A percentile compares a stretch with the other conserved stretches of the same genome.
These are phyloP conservation scores for Lichenothelia convexa DNA, from an alignment of 495 filamentous ascomycete genomes.

Conservation along the genomic window DNA sequence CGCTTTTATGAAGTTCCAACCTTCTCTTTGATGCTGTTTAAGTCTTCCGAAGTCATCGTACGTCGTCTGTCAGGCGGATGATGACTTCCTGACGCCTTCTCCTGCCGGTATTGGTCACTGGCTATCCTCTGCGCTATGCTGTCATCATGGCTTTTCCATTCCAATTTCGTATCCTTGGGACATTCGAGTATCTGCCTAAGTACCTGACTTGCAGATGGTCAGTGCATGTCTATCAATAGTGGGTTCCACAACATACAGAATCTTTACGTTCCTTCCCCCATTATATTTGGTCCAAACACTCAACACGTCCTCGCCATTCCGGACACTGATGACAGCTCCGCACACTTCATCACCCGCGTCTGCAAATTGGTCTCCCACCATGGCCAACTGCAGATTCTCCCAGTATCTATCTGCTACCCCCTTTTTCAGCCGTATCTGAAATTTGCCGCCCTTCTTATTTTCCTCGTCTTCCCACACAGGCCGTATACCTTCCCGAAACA, in stretches of 20 bases:
- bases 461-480: constrained; percentile 98
- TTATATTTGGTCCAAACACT: constrained; percentile 93
- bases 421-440: constrained; percentile 91
- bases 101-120: constrained; percentile 21
- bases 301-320: constrained; percentile 89
- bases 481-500: constrained; percentile 92
- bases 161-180: constrained; percentile 72
- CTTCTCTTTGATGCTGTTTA: constrained; percentile 11
- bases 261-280: constrained; percentile 86
- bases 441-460: constrained; percentile 91
- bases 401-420: constrained; percentile 93
- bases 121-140: constrained; percentile 22
- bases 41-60: constrained; percentile 11
- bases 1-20: neutral
- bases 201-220: constrained; percentile 45
- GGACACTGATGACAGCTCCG: constrained; percentile 79
- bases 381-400: constrained; percentile 83
- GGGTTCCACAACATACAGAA: constrained; percentile 44
- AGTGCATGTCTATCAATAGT: neutral
- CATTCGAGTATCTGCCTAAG: constrained; percentile 76
- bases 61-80: constrained; percentile 17
- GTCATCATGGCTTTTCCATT: constrained; percentile 80
- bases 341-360: constrained; percentile 91
- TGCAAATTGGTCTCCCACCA: constrained; percentile 86
- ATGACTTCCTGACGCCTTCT: constrained; percentile 16